Base-by-base conservation (phyloP, 805 yeast genomes). In the Candida anglica region DNA sequence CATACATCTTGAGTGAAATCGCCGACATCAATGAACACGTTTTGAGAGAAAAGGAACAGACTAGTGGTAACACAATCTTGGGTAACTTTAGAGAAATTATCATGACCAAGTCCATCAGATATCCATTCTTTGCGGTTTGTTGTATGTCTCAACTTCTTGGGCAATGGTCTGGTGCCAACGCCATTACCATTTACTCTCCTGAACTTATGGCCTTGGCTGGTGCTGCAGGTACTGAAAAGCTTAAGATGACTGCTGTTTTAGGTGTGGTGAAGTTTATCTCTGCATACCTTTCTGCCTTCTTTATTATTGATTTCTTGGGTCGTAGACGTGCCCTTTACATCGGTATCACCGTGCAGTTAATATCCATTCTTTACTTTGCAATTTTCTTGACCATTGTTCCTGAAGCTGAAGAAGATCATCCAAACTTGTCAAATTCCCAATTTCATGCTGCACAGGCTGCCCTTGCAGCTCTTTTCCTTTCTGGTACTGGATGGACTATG, bases 131-230 rank as follows among this genome's bases (percentile, higher is more conserved):
- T 32, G 40, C 56, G 6, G 40, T 74, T 21, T 66, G 70, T 21
- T 38, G 63, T 15, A 37, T 50, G 34, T 60, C 66, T 22, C 80
- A 73, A 50, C 22, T 73, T 7, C 53, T 74, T 26, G 69, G 70
- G 19, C 79, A 75, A 52, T 75, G 79, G 79, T 63, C 73, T 18
- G 78, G 79, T 32, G 72, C 79, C 5, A 67, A 64, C 42, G 69
- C 77, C 5, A 56, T 75, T 24, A 73, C 80, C 2, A 71, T 73
- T 31, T 75, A 75, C 41, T 72, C 78, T 25, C 72, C 79, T 2
- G 71, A 69, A 33, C 52, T 75, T 28, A 66, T 73, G 39, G 60
- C 63, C 3, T 52, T 71, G 39, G 66, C 62, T 28, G 79, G 79
- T 25, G 57, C 61, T 30, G 46, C 49, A 7, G 70, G 69, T 20